Base-by-base conservation (phyloP, 1,284 basidiomycete species). In the Heterobasidion occidentale region DNA sequence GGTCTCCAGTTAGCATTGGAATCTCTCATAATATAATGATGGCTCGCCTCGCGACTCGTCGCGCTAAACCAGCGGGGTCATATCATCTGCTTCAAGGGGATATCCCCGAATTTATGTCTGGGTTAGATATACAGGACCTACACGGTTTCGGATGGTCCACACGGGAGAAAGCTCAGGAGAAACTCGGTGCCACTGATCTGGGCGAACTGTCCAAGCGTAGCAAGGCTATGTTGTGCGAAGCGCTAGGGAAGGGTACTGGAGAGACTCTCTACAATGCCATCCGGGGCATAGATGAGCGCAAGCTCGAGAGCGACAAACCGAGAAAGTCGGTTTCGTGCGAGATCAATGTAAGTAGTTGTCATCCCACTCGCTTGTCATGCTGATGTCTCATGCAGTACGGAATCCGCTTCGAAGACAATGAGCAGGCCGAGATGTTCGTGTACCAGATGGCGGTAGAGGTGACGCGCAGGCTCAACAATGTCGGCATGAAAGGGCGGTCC, bases 1-100 rank as follows among this genome's bases (percentile, higher is more conserved):
- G 38, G 50, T 33, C 12, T 15, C 0, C 60, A 92, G 92, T 93
- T 3, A 92, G 89, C 67, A 91, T 99, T 47, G 96, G 97, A 6
- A 90, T 98, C 49, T 81, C 91, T 0, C 84, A 90, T 62, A 99
- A 98, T 71, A 88, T 98, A 61, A 84, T 97, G 53, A 82, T 98
- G 3, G 92, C 96, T 1, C 89, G 94, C 7, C 78, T 99, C 1
- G 96, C 96, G 0, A 97, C 94, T 0, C 84, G 91, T 6, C 80
- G 78, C 9, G 96, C 97, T 4, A 99, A 99, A 68, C 97, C 96
- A 0, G 91, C 87, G 0, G 86, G 87, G 1, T 85, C 88, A 0
- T 92, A 81, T 66, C 93, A 94, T 61, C 81, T 98, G 5, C 64
- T 76, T 0, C 72, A 71, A 1, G 73, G 75, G 6, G 79, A 84